Percentiles rank a stretch among this genome's conserved stretches.
Evolutionary conservation across 257 asterid genomes (phyloP).

Genomic region (Fraxinus pennsylvanica): DNA sequence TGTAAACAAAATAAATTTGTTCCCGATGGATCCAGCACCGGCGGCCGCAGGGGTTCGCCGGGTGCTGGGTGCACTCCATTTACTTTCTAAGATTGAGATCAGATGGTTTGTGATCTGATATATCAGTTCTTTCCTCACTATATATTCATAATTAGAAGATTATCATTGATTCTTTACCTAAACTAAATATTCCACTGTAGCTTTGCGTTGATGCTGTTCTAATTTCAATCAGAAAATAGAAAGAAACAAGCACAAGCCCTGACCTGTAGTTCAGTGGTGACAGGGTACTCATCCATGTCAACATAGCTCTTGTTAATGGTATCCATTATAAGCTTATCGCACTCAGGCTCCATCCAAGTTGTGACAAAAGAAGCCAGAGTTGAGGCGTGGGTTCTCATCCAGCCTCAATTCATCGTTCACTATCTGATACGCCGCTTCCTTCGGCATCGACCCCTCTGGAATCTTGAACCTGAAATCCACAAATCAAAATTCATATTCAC

Average conservation of each 20-base stretch:
- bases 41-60: no score
- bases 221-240: not conserved
- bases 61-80: not conserved
- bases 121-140: not conserved
- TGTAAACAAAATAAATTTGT: no score
- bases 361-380: constrained; percentile 76
- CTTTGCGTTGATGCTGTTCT: not conserved
- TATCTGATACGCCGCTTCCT: constrained; percentile 74
- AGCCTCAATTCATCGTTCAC: constrained; percentile 75
- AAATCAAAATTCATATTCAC: not conserved
- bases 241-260: not conserved
- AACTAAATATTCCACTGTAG: not conserved
- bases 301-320: constrained; percentile 69
- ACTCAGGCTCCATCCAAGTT: constrained; percentile 88
- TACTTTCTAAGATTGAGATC: not conserved
- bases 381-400: constrained; percentile 77
- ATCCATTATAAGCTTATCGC: constrained; percentile 65
- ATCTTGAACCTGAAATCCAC: constrained; percentile 45
- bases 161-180: no score
- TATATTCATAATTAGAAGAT: not conserved
- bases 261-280: constrained; percentile 79
- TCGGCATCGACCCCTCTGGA: constrained; percentile 56
- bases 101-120: not conserved
- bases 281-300: constrained; percentile 84
- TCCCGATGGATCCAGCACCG: no score